Evolutionary conservation across 2,329 filamentous ascomycete species (phyloP), one percentile per base, ranked within the genome.

Genomic region (Aureobasidium subglaciale): DNA sequence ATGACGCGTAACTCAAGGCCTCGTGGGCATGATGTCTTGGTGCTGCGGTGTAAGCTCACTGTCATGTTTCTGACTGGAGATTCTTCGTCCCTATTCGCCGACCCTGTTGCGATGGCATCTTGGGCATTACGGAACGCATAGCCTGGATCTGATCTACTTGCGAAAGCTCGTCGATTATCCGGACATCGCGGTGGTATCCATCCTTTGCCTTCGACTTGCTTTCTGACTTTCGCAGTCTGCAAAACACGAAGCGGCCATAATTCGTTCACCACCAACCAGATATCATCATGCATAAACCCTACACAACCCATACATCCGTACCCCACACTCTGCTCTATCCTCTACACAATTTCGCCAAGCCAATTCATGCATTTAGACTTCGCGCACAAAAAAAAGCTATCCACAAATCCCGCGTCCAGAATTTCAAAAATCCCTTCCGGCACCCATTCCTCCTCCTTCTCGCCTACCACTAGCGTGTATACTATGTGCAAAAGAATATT

Each of bases 31-130:
- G 13, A 6, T 10, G 5, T 24, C 24, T 52, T 22, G 32, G 24
- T 38, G 48, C 48, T 52, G 48, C 16, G 20, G 48, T 52, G 48
- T 40, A 52, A 52, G 34, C 16, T 35, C 16, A 24, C n/a, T 37
- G 22, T 49, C 22, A 27, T 18, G 15, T 18, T 20, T 27, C 32
- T 35, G 32, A 9, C 32, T 2, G 32, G n/a, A 37, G 6, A 18
- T 15, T 13, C 15, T 1, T 27, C 20, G n/a, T 18, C 20, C 22
- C n/a, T 8, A 37, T 49, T 37, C 45, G 32, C 34, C 22, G 22
- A 37, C 9, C n/a, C 15, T 15, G 18, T 7, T 5, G 13, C 8
- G 3, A 48, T 4, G 2, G 11, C 1, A 2, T 34, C 29, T 48
- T 48, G 18, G 18, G 15, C 22, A 49, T 49, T 27, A 37, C 32